These are phyloP conservation scores for Trichosporon coremiiforme DNA, from an alignment of 1,284 basidiomycete species.

Conservation along the genomic window DNA sequence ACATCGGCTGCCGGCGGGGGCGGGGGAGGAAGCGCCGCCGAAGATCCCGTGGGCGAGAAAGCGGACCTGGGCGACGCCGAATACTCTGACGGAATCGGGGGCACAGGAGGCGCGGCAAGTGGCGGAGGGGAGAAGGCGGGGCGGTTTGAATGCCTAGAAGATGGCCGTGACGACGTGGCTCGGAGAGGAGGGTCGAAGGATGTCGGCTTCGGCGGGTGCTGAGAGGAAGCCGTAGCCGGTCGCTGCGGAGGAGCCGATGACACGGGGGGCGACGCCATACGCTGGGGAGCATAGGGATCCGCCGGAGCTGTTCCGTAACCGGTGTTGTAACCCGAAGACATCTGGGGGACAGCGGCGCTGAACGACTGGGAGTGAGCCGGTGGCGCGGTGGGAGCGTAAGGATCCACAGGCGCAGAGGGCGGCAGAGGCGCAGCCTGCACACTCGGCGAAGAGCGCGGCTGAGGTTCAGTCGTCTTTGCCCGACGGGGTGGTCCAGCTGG, in stretches of 20 bases:
- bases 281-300: constrained; percentile 20
- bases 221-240: constrained; percentile 24
- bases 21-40: neutral
- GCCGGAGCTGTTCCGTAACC: neutral
- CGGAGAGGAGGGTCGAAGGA: constrained; percentile 42
- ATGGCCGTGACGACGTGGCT: constrained; percentile 27
- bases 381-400: neutral
- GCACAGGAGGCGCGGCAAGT: constrained; percentile 24
- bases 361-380: constrained; percentile 13
- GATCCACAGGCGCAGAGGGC: neutral
- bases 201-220: constrained; percentile 29
- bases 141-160: constrained; percentile 25
- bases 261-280: neutral
- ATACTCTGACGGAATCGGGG: constrained; percentile 25
- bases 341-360: neutral
- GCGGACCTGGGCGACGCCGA: neutral
- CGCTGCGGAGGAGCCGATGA: constrained; percentile 23
- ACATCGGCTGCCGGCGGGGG: neutral
- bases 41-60: neutral
- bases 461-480: constrained; percentile 9
- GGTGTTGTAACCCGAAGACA: neutral
- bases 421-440: neutral
- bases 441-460: neutral
- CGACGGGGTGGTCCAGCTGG: constrained; percentile 43
- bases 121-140: constrained; percentile 27